Base-by-base conservation (phyloP, 2,329 filamentous ascomycete species). In the Colletotrichum truncatum region DNA sequence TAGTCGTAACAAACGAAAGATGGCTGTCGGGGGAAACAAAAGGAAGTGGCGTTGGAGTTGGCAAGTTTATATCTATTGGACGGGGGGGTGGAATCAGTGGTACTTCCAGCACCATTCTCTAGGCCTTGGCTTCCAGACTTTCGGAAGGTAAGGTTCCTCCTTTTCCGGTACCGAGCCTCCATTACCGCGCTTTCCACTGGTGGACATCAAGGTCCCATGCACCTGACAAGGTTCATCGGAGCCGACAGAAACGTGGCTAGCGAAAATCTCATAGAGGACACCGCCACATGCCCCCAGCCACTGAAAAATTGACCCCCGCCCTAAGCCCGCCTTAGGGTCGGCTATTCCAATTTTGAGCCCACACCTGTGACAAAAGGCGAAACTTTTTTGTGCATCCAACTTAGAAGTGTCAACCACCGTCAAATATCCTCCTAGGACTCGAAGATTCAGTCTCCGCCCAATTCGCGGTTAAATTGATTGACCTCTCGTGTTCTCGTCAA, bases 401-500 rank as follows among this genome's bases (percentile, higher is more conserved):
- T 55, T 30, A 8, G 38, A 59, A 68, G 68, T 68, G 66, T 64
- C 57, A 62, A 62, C 70, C 67, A 57, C 39, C 63, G 55, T 39
- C 55, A 58, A 51, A 54, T 39, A 65, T 68, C 55, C 75, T 77
- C 74, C 76, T 77, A 88, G 92, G 91, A 97, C 93, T 93, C 88
- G 93, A 96, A 93, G 94, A 91, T 88, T 97, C 95, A 98, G 95
- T 98, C 95, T 97, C 95, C 95, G 94, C 92, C 88, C 90, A 92
- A 90, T 82, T 82, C 82, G 93, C 94, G 95, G 95, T 98, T 97
- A 97, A 98, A 97, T 91, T 90, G 95, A 98, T 98, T 98, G 95
- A 94, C 85, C 86, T 91, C 92, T 94, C 92, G 87, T 91, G 92
- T 94, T 94, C 89, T 81, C 74, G 68, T 64, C 69, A 38, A 69